phyloP scores from a whole-genome alignment of 2,329 filamentous ascomycete species.

The Botrytis pseudocinerea region DNA sequence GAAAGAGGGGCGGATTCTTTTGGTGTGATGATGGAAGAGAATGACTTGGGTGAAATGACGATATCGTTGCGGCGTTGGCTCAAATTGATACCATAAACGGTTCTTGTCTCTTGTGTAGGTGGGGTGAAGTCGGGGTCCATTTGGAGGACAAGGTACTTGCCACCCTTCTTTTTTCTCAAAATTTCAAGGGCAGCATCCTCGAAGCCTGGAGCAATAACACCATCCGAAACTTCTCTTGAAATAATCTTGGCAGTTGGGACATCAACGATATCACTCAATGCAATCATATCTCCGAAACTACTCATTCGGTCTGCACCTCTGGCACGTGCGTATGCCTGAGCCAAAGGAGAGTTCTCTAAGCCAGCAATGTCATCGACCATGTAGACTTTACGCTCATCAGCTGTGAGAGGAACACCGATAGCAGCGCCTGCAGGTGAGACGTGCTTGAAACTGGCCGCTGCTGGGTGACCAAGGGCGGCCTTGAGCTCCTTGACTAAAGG shows the following conservation, averaged over 20 bases:
- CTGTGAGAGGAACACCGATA: constrained; percentile 82
- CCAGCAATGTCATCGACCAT: constrained; percentile 95
- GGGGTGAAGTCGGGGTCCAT: constrained; percentile 89
- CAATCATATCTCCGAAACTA: constrained; percentile 96
- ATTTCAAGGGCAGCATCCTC: constrained; percentile 83
- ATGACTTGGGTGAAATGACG: constrained; percentile 80
- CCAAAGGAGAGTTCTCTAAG: constrained; percentile 80
- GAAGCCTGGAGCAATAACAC: constrained; percentile 89
- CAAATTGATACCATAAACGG: constrained; percentile 86
- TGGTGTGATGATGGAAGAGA: constrained; percentile 81
- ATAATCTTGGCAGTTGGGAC: constrained; percentile 95
- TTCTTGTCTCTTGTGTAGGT: constrained; percentile 72
- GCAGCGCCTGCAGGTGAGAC: constrained; percentile 95
- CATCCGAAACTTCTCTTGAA: constrained; percentile 95
- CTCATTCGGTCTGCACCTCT: constrained; percentile 98
- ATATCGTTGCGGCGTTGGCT: constrained; percentile 92
- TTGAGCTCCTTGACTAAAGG: constrained; percentile 95
- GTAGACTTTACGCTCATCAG: constrained; percentile 93
- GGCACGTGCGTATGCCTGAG: constrained; percentile 93
- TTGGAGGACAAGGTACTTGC: constrained; percentile 92
- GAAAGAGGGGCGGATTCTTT: constrained; percentile 74
- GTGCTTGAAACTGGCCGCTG: constrained; percentile 98
- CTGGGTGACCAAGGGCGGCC: constrained; percentile 80
- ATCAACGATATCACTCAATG: constrained; percentile 87
- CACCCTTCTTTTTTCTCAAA: constrained; percentile 96